Base-by-base conservation (phyloP, 208 protist species). In the Acanthamoeba culbertsoni region DNA sequence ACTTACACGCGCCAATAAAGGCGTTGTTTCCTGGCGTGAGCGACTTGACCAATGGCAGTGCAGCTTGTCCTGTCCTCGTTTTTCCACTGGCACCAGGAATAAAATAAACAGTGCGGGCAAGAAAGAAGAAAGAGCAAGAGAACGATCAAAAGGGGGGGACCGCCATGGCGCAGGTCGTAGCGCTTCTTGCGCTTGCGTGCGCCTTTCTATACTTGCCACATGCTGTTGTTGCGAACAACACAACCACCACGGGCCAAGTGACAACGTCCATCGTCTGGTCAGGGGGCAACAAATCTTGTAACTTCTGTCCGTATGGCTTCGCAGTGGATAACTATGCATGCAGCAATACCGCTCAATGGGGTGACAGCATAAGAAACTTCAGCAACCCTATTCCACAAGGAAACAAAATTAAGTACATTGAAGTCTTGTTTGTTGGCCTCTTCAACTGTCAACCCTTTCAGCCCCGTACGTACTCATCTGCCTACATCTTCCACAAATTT, bases 371-470 rank as follows among this genome's bases (percentile, higher is more conserved):
- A 23, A 63, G 37, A 28, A 26, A 35, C 5, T 65, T 89, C 79
- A 88, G 26, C 77, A 65, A 89, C 28, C 79, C 79, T 35, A 65
- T 65, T 16, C 79, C 79, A 26, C 14, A 8, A 2, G 51, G 53
- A 43, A 1, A 57, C 7, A 33, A 4, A 28, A 89, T 68, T 40
- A 43, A 46, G 33, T 48, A 28, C 79, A 43, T 65, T 31, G 53
- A 45, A 0, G 33, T 89, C 23, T 23, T 31, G 48, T 33, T 89
- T 31, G 33, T 53, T 28, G 71, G 71, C 71, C 26, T 45, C 42
- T 82, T 82, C 42, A 55, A 82, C 20, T 82, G 71, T 31, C 71
- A 82, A 53, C 6, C 53, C 71, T 82, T 82, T 18, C 71, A 82
- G 42, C 71, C 71, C 37, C 42, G 71, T 82, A 79, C 37, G 8